These are phyloP conservation scores for Leccinellum rugosiceps DNA, from an alignment of 768 basidiomycete genomes.

Conservation along the genomic window DNA sequence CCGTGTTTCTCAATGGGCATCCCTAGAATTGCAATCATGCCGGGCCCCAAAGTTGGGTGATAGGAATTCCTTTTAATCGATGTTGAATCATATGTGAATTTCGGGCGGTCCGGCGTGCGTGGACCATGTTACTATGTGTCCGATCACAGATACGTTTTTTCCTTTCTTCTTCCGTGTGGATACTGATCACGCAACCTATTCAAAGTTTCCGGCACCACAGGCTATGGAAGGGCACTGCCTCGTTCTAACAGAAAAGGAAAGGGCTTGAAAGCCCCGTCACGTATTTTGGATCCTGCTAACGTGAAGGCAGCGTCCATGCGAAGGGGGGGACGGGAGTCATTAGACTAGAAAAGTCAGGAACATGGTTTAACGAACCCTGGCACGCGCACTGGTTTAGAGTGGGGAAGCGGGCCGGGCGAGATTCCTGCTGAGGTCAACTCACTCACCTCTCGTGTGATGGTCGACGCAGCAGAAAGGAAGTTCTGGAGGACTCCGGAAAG, in stretches of 20 bases:
- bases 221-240: not conserved
- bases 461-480: not conserved
- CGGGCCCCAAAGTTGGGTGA: not conserved
- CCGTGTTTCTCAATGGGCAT: not conserved
- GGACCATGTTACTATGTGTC: not conserved
- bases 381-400: not conserved
- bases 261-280: not conserved
- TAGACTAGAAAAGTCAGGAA: conserved; percentile 1
- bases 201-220: not conserved
- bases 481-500: not conserved
- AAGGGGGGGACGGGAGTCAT: not conserved
- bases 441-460: not conserved
- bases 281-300: conserved; percentile 6
- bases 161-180: not conserved
- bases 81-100: not conserved
- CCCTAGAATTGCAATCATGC: not conserved
- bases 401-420: not conserved
- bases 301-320: conserved; percentile 14
- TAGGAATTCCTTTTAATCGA: not conserved
- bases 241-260: not conserved
- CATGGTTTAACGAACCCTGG: conserved; percentile 3
- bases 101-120: not conserved
- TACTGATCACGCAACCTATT: conserved; percentile 1
- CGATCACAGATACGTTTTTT: not conserved
- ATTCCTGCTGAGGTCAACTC: not conserved